Conservation (phyloP, 2,329 filamentous ascomycete species). For the Cytospora chrysosperma region DNA sequence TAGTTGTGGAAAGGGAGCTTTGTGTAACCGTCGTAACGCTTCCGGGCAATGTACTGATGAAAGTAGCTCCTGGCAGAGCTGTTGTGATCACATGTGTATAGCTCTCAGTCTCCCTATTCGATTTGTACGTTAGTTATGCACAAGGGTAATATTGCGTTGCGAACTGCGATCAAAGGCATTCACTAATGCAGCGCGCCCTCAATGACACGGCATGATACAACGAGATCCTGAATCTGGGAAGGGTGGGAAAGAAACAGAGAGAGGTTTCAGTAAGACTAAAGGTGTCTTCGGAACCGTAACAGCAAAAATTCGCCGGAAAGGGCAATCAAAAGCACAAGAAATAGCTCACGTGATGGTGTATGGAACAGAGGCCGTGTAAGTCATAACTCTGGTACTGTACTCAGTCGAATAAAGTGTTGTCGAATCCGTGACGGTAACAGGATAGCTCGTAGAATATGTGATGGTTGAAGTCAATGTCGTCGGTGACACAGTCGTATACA, state of each 20-base stretch:
- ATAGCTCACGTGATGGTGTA: conserved; percentile 2
- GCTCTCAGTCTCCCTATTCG: conserved; percentile 2
- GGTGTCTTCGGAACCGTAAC: not conserved
- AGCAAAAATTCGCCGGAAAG: not conserved
- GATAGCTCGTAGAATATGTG: not conserved
- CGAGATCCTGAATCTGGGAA: no score
- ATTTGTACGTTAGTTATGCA: not conserved
- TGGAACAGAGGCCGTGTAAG: conserved; percentile 1
- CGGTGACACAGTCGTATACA: conserved; percentile 26
- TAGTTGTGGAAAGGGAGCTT: conserved; percentile 20
- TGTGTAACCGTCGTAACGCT: conserved; percentile 23
- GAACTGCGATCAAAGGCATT: not conserved
- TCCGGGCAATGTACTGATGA: not conserved
- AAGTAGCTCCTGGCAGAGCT: not conserved
- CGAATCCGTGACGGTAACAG: conserved; percentile 8
- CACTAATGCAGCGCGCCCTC: not conserved
- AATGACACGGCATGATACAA: not conserved
- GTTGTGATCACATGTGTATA: not conserved
- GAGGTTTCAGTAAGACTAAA: not conserved
- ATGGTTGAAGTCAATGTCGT: not conserved
- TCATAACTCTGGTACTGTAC: not conserved
- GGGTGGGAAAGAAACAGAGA: no score
- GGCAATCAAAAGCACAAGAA: not conserved
- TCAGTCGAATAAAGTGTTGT: conserved; percentile 7
- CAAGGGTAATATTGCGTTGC: not conserved